phyloP scores from a whole-genome alignment of 2,329 filamentous ascomycete genomes.

The Xylariaceae sp. region DNA sequence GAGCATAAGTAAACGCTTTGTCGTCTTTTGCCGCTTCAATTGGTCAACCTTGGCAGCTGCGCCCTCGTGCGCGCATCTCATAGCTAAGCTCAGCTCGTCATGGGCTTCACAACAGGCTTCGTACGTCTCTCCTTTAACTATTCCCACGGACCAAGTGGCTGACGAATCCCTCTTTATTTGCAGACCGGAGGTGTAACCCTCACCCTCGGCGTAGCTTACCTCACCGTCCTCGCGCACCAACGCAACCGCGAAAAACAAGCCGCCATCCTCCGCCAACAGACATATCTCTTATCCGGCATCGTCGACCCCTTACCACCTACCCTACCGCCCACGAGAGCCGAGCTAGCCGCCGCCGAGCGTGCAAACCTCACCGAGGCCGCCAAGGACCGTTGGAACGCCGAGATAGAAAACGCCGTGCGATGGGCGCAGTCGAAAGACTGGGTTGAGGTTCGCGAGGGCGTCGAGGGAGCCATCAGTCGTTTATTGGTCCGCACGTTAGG shows the following conservation, averaged over 20 bases:
- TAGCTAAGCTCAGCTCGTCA: conserved; percentile 45
- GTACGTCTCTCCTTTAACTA: conserved; percentile 55
- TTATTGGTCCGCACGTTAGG: conserved; percentile 53
- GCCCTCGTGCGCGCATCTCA: conserved; percentile 36
- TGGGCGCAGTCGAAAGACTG: conserved; percentile 73
- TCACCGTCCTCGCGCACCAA: conserved; percentile 73
- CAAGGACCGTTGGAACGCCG: conserved; percentile 81
- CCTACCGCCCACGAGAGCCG: conserved; percentile 57
- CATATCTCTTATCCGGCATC: conserved; percentile 59
- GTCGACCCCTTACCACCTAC: conserved; percentile 54
- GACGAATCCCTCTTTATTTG: background rate
- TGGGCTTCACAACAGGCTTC: conserved; percentile 79
- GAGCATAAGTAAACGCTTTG: background rate
- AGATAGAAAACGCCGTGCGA: conserved; percentile 70
- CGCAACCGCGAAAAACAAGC: conserved; percentile 68
- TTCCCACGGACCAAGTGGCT: background rate
- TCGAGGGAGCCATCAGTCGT: conserved; percentile 57
- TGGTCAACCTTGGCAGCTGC: conserved; percentile 33
- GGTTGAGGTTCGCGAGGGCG: conserved; percentile 64
- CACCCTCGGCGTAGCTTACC: conserved; percentile 75
- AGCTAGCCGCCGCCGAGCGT: conserved; percentile 58
- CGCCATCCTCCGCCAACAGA: conserved; percentile 63
- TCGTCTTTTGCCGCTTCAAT: conserved; percentile 25
- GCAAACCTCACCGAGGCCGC: conserved; percentile 67
- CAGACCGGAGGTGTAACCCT: conserved; percentile 79